Conservation (phyloP, 805 yeast species). For the Kluyveromyces wickerhamii region DNA sequence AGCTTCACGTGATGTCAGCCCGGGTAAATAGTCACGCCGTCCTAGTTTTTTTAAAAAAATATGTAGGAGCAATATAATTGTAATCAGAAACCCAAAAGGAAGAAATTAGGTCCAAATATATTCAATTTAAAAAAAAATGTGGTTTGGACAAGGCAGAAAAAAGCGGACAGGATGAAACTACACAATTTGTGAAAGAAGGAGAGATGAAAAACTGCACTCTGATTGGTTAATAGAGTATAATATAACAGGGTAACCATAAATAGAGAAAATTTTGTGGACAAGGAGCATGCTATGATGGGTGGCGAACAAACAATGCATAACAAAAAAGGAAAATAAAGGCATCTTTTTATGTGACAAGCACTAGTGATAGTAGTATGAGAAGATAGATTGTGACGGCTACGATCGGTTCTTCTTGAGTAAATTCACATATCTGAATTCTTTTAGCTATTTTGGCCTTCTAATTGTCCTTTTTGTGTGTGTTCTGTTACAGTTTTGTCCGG, state of each 20-base stretch:
- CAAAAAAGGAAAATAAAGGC: not conserved
- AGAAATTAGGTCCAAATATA: not conserved
- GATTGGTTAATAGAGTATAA: slow-evolving; percentile 17
- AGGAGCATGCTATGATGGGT: slow-evolving; percentile 1
- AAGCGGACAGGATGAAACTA: slow-evolving; percentile 14
- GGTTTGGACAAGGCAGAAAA: slow-evolving; percentile 18
- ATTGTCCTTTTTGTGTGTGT: no score
- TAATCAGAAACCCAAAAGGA: no score
- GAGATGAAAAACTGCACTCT: slow-evolving; percentile 7
- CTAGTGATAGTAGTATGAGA: no score
- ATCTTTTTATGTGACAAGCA: no score
- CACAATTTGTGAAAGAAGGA: slow-evolving; percentile 9
- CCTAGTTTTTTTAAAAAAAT: no score
- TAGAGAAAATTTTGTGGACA: slow-evolving; percentile 2
- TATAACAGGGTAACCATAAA: slow-evolving; percentile 13
- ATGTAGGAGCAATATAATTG: no score
- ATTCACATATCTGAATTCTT: no score
- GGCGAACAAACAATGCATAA: not conserved
- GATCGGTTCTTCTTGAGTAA: no score
- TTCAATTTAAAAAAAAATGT: slow-evolving; percentile 15
- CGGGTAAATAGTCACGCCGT: slow-evolving; percentile 2
- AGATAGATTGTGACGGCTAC: no score
- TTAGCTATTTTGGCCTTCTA: no score
- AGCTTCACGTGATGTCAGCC: slow-evolving; percentile 4
- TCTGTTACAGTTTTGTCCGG: no score